A percentile compares a stretch with the other conserved stretches of the same genome.
Evolutionary conservation across 129 eudicot species (phyloP).

Genomic region (Kitagawia praeruptora): DNA sequence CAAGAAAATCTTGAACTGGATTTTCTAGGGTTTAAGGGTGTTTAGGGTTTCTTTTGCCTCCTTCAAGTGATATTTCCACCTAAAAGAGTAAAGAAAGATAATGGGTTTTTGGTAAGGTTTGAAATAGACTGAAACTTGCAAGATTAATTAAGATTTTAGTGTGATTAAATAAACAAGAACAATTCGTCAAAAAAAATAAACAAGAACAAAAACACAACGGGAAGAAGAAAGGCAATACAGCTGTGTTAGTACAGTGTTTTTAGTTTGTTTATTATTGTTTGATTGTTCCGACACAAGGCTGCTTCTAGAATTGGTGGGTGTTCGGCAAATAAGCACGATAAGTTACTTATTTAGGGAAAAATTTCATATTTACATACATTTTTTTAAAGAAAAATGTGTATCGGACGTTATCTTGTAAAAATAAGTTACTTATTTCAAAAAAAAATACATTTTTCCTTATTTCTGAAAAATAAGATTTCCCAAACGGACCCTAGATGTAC

Average conservation of each 20-base stretch:
- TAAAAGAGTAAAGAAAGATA: background rate
- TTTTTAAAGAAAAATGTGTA: too few species aligned
- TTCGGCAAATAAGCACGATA: too few species aligned
- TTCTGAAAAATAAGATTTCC: too few species aligned
- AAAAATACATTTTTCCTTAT: too few species aligned
- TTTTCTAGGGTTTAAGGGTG: constrained; percentile 3
- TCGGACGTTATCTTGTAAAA: too few species aligned
- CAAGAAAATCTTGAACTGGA: background rate
- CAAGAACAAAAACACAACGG: background rate
- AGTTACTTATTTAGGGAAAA: too few species aligned
- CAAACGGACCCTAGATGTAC: too few species aligned
- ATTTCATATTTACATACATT: too few species aligned
- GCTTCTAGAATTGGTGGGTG: too few species aligned
- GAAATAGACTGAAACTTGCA: background rate
- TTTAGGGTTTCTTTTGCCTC: background rate
- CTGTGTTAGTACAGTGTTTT: background rate
- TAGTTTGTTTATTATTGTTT: background rate
- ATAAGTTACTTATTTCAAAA: too few species aligned
- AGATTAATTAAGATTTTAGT: background rate
- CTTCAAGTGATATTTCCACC: background rate
- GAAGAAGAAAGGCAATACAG: background rate
- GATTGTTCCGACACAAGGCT: constrained; percentile 11
- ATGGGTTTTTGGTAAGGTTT: background rate
- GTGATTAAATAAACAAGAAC: background rate
- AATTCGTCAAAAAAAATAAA: too few species aligned